These are phyloP conservation scores for Polyporus arcularius DNA, from an alignment of 768 basidiomycete species.

Conservation along the genomic window DNA sequence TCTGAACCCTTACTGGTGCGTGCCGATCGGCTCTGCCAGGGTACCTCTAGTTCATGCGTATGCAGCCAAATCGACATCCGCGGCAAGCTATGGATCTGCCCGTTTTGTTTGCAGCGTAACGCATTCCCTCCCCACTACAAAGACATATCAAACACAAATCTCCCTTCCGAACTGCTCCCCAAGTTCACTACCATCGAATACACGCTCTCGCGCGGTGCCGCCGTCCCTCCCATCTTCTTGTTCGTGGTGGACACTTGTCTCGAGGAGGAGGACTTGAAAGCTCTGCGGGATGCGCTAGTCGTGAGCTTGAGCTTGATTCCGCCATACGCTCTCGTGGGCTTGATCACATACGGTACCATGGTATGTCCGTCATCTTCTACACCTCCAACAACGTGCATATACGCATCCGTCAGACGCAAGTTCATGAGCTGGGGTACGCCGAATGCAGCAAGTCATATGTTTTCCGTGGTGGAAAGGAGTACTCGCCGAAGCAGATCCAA, in stretches of 20 bases:
- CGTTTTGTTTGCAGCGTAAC: conserved; percentile 96
- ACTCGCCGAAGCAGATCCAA: conserved; percentile 93
- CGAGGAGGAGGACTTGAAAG: conserved; percentile 94
- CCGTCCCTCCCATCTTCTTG: conserved; percentile 94
- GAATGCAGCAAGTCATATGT: conserved; percentile 99
- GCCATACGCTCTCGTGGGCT: conserved; percentile 90
- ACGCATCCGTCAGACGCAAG: conserved; percentile 74
- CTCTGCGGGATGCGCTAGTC: conserved; percentile 91
- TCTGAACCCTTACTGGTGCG: conserved; percentile 93
- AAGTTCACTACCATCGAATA: conserved; percentile 99
- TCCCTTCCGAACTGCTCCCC: conserved; percentile 93
- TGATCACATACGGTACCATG: conserved; percentile 98
- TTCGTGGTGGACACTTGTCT: conserved; percentile 98
- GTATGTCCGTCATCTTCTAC: conserved; percentile 42
- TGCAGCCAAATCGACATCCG: conserved; percentile 96
- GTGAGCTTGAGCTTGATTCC: conserved; percentile 92
- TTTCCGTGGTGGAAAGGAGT: conserved; percentile 98
- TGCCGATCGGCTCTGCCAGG: not conserved
- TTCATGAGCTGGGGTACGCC: conserved; percentile 95
- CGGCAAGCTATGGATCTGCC: conserved; percentile 99
- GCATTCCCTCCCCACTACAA: conserved; percentile 99
- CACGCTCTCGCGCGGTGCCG: conserved; percentile 89
- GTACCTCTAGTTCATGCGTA: conserved; percentile 2
- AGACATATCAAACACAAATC: conserved; percentile 95
- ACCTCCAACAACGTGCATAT: not conserved